A percentile compares a stretch with the other conserved stretches of the same genome.
Evolutionary conservation across 2,329 filamentous ascomycete species (phyloP).

Genomic region (Sarocladium strictum): DNA sequence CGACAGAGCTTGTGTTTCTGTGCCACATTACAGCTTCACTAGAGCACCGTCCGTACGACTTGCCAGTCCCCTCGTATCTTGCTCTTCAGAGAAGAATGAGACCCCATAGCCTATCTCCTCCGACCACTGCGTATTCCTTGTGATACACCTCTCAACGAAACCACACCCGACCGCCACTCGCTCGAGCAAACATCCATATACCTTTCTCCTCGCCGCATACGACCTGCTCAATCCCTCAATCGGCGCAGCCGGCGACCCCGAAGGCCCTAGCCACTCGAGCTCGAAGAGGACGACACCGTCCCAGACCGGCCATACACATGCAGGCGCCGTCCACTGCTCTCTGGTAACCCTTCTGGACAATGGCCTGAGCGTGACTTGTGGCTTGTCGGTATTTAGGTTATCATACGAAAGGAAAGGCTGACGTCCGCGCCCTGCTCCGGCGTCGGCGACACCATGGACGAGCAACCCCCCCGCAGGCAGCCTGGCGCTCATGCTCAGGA

Average conservation of each 20-base stretch:
- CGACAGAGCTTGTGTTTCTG: neutral
- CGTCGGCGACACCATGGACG: neutral
- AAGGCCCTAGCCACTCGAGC: neutral
- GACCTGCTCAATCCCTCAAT: neutral
- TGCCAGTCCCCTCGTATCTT: neutral
- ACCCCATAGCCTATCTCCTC: neutral
- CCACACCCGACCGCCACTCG: neutral
- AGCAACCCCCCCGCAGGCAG: neutral
- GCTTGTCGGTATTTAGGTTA: constrained; percentile 8
- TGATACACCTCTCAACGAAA: constrained; percentile 2
- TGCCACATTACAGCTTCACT: neutral
- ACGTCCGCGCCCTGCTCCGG: neutral
- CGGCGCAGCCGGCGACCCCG: constrained; percentile 1
- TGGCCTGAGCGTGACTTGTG: neutral
- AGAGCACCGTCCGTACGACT: neutral
- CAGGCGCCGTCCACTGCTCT: constrained; percentile 1
- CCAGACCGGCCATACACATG: neutral
- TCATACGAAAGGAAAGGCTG: neutral
- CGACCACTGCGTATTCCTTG: neutral
- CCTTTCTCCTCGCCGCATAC: neutral
- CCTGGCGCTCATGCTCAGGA: constrained; percentile 7
- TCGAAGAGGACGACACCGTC: constrained; percentile 2
- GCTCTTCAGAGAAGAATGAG: neutral
- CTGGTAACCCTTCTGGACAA: neutral
- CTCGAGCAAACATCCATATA: too few relatives aligned